Evolutionary conservation across 73 alveolate genomes (phyloP).

Genomic region (Tetrahymena elliotti): DNA sequence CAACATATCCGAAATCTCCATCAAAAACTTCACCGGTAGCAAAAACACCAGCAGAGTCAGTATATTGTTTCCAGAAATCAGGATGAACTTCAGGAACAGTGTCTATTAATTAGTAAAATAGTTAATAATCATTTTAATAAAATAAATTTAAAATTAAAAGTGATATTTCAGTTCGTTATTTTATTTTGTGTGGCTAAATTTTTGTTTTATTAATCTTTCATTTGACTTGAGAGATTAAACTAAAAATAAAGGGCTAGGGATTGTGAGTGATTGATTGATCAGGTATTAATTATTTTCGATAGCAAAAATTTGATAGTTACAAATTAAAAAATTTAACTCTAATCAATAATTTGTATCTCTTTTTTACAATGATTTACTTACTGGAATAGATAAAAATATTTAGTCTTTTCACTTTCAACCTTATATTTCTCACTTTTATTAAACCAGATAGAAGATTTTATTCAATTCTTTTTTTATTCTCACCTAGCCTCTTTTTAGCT

Average conservation of each 20-base stretch:
- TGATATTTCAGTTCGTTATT: no score
- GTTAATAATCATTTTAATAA: neutral
- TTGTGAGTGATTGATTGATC: no score
- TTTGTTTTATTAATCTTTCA: no score
- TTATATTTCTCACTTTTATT: no score
- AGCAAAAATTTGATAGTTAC: no score
- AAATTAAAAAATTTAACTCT: no score
- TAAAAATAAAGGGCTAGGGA: no score
- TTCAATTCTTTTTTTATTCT: no score
- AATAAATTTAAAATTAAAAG: no score
- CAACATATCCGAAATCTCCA: constrained; percentile 52
- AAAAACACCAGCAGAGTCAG: constrained; percentile 71
- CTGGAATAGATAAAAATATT: neutral
- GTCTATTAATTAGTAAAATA: constrained; percentile 26
- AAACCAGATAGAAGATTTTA: neutral
- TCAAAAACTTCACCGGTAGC: constrained; percentile 79
- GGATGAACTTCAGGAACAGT: constrained; percentile 79
- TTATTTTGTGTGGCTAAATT: no score
- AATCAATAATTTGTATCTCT: neutral
- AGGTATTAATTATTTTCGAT: neutral
- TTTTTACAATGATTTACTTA: neutral
- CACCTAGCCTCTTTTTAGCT: no score
- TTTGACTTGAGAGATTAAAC: no score
- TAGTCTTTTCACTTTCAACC: neutral
- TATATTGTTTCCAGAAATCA: constrained; percentile 84